phyloP scores from a whole-genome alignment of 306 rosid species.

The Gleditsia sinensis region DNA sequence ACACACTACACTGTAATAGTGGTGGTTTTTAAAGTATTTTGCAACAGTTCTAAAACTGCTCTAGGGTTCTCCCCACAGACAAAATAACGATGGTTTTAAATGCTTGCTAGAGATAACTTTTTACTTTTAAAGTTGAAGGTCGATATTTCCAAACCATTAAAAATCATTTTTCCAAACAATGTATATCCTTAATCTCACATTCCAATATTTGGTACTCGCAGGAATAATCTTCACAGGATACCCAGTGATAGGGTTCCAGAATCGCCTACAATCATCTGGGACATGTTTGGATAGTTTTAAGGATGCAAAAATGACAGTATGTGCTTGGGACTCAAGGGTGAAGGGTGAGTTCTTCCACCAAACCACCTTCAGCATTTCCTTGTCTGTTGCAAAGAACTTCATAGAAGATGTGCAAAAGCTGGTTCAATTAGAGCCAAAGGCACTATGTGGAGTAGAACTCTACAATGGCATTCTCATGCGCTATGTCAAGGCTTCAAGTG shows the following conservation, averaged over 20 bases:
- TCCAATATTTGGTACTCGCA: constrained; percentile 1
- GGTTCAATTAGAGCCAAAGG: constrained; percentile 33
- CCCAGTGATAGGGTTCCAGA: constrained; percentile 61
- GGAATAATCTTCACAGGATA: constrained; percentile 54
- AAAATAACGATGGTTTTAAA: no score
- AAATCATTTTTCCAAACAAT: no score
- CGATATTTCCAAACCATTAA: no score
- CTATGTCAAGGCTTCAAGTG: constrained; percentile 40
- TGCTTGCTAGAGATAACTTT: no score
- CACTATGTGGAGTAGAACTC: constrained; percentile 27
- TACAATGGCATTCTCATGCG: constrained; percentile 43
- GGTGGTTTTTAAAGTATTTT: no score
- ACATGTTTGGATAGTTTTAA: constrained; percentile 43
- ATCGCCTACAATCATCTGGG: constrained; percentile 63
- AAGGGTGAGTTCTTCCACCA: constrained; percentile 44
- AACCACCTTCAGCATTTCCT: constrained; percentile 52
- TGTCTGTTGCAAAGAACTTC: constrained; percentile 34
- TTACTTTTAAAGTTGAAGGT: no score
- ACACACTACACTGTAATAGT: no score
- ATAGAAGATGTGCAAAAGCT: constrained; percentile 40
- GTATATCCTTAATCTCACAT: no score
- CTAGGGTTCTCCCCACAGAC: no score
- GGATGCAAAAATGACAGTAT: constrained; percentile 38
- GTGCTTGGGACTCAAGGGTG: constrained; percentile 58
- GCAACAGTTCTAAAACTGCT: no score